Evolutionary conservation across 768 basidiomycete genomes (phyloP).

Genomic region (Trametes coccinea): DNA sequence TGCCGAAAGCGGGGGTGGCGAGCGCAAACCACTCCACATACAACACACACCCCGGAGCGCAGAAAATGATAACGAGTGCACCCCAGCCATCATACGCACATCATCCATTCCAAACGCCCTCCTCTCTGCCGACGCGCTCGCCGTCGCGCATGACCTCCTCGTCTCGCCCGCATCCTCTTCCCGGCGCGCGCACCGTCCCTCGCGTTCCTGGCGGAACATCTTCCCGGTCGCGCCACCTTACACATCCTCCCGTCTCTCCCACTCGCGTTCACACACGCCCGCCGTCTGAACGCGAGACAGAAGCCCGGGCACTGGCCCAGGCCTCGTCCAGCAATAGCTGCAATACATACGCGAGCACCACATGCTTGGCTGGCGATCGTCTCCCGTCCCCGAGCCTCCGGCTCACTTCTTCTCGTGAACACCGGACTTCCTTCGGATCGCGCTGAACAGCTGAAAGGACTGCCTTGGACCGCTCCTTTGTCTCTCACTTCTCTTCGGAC

Average conservation of each 20-base stretch:
- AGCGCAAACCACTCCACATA: not conserved
- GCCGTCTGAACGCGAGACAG: not conserved
- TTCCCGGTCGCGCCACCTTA: not conserved
- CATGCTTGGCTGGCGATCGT: slow-evolving; percentile 7
- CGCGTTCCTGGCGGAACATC: slow-evolving; percentile 16
- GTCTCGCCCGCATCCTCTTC: not conserved
- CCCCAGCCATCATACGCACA: slow-evolving; percentile 9
- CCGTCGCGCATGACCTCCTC: slow-evolving; percentile 7
- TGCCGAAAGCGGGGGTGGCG: not conserved
- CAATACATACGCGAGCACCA: slow-evolving; percentile 8
- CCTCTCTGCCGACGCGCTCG: slow-evolving; percentile 8
- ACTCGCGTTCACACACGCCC: not conserved
- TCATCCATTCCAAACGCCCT: slow-evolving; percentile 1
- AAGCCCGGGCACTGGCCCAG: not conserved
- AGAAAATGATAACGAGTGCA: not conserved
- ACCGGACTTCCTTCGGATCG: slow-evolving; percentile 5
- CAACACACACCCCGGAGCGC: not conserved
- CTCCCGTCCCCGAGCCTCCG: not conserved
- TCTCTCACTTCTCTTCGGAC: not conserved
- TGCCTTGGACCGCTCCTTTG: not conserved
- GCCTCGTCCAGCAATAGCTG: not conserved
- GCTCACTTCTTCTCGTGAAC: not conserved
- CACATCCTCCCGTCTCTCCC: not conserved
- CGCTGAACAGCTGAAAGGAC: not conserved
- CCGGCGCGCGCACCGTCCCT: not conserved